Percentiles rank a stretch among this genome's conserved stretches.
Evolutionary conservation across 495 filamentous ascomycete species (phyloP).

Genomic region (Penicillium bialowiezense): DNA sequence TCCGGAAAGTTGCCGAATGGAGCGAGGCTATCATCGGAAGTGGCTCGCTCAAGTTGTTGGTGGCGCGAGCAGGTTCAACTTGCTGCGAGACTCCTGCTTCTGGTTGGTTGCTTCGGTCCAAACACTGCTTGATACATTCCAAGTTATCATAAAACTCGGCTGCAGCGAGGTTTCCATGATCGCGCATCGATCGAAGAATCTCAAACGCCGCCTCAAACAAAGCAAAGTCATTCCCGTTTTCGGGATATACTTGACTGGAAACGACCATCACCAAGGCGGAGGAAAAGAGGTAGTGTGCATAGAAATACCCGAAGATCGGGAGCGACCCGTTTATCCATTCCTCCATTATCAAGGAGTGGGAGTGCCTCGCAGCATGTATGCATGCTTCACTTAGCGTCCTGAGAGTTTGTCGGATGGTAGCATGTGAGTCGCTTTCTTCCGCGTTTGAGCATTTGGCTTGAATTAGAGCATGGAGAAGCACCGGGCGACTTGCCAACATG

Average conservation of each 20-base stretch:
- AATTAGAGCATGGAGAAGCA: slow-evolving; percentile 26
- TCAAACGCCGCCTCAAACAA: slow-evolving; percentile 28
- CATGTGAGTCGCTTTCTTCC: slow-evolving; percentile 12
- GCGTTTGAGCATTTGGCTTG: slow-evolving; percentile 11
- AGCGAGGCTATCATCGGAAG: background rate
- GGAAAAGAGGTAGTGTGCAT: slow-evolving; percentile 36
- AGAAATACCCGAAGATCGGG: slow-evolving; percentile 32
- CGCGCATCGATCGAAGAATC: slow-evolving; percentile 26
- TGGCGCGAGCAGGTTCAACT: background rate
- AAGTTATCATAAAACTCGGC: slow-evolving; percentile 33
- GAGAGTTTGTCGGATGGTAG: slow-evolving; percentile 13
- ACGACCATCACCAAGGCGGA: slow-evolving; percentile 28
- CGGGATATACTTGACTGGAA: slow-evolving; percentile 24
- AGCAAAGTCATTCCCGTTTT: slow-evolving; percentile 18
- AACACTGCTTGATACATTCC: slow-evolving; percentile 17
- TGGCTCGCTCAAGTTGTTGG: background rate
- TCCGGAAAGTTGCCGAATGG: background rate
- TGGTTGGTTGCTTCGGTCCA: slow-evolving; percentile 1
- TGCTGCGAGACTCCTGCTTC: background rate
- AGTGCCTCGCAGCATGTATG: slow-evolving; percentile 29
- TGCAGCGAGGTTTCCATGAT: slow-evolving; percentile 31
- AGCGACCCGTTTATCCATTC: slow-evolving; percentile 37
- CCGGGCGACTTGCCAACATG: slow-evolving; percentile 30
- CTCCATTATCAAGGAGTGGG: slow-evolving; percentile 27
- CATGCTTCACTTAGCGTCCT: slow-evolving; percentile 32